phyloP scores from a whole-genome alignment of 2,329 filamentous ascomycete species.

The Penicillium sp. region DNA sequence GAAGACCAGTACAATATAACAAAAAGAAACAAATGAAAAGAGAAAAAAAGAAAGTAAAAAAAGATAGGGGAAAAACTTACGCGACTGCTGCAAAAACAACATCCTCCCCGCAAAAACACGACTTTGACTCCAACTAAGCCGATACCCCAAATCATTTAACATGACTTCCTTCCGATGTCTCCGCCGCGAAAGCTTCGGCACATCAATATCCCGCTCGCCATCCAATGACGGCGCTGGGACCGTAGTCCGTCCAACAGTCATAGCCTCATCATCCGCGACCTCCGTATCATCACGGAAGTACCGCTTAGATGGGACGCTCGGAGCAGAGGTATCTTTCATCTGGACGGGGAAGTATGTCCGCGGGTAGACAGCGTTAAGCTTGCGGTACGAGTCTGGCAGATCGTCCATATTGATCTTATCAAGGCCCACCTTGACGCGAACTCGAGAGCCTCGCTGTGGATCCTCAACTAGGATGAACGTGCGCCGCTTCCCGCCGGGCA shows the following conservation, averaged over 20 bases:
- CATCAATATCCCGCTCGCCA: conserved; percentile 74
- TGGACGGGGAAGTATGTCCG: conserved; percentile 90
- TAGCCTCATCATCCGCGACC: conserved; percentile 51
- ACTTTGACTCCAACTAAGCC: conserved; percentile 96
- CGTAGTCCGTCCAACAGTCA: conserved; percentile 49
- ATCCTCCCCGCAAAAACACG: conserved; percentile 85
- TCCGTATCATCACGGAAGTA: conserved; percentile 75
- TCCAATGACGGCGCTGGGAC: conserved; percentile 67
- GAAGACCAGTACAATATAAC: not conserved
- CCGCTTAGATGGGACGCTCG: conserved; percentile 68
- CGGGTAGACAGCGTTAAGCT: conserved; percentile 85
- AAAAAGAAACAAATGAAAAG: not conserved
- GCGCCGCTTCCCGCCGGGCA: conserved; percentile 87
- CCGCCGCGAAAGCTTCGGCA: conserved; percentile 72
- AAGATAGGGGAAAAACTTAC: conserved; percentile 61
- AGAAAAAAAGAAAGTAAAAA: not conserved
- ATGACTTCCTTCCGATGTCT: conserved; percentile 82
- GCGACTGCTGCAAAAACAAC: conserved; percentile 85
- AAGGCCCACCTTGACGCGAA: conserved; percentile 90
- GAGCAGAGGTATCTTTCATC: conserved; percentile 84
- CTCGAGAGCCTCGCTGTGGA: conserved; percentile 75
- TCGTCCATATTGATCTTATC: conserved; percentile 92
- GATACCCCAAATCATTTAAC: conserved; percentile 88
- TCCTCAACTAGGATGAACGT: conserved; percentile 98
- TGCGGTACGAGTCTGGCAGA: conserved; percentile 93